phyloP scores from a whole-genome alignment of 164 flowering plant genomes.

The Aristolochia californica region DNA sequence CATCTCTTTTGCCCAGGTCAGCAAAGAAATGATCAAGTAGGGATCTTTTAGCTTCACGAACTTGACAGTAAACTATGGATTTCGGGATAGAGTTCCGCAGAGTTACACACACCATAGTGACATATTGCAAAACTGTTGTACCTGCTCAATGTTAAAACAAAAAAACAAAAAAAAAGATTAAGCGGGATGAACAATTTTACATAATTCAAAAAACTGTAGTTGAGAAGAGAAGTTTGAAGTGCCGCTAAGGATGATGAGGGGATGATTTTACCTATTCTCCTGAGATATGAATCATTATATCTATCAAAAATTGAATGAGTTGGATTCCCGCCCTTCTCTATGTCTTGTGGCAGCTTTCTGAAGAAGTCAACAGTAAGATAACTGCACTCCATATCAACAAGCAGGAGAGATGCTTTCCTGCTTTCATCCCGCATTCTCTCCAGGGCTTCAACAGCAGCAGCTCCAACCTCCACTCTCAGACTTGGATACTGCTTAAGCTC shows the following conservation, averaged over 20 bases:
- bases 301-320: constrained; percentile 86
- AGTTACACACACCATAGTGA: constrained; percentile 66
- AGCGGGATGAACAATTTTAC: too few relatives aligned
- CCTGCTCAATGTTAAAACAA: constrained; percentile 39
- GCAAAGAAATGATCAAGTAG: constrained; percentile 81
- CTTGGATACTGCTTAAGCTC: constrained; percentile 71
- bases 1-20: constrained; percentile 72
- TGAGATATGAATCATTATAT: constrained; percentile 80
- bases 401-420: constrained; percentile 67
- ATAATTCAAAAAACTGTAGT: neutral
- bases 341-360: constrained; percentile 94
- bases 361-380: constrained; percentile 94
- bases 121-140: constrained; percentile 70
- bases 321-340: constrained; percentile 95
- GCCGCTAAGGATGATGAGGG: neutral
- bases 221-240: neutral
- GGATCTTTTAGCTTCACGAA: constrained; percentile 81
- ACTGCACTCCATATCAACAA: constrained; percentile 87
- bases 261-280: constrained; percentile 55
- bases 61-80: constrained; percentile 74
- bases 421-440: constrained; percentile 86
- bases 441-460: constrained; percentile 70
- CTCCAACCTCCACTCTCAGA: constrained; percentile 49
- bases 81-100: constrained; percentile 83
- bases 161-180: neutral